Conservation (phyloP, 495 filamentous ascomycete species). For the Astrothelium subdiscretum region DNA sequence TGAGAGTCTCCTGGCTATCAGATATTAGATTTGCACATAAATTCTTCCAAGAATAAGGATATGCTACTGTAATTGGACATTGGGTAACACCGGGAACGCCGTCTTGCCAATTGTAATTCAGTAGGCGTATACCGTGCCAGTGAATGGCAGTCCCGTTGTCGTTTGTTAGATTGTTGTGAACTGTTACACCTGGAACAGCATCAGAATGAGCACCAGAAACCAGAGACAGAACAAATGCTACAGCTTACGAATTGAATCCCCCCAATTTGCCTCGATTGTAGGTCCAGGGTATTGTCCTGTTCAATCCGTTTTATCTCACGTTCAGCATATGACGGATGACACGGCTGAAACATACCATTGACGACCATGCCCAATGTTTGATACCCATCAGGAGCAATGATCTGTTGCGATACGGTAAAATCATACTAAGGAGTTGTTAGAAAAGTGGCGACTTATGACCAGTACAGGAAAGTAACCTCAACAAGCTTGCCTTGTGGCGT, state of each 20-base stretch:
- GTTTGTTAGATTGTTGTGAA: constrained; percentile 19
- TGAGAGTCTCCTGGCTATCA: constrained; percentile 8
- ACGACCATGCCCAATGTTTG: constrained; percentile 14
- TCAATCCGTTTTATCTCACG: too few relatives aligned
- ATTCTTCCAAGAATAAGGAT: too few relatives aligned
- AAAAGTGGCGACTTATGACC: neutral
- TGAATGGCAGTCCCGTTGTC: constrained; percentile 25
- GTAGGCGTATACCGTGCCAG: constrained; percentile 25
- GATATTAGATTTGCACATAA: too few relatives aligned
- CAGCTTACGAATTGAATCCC: constrained; percentile 15
- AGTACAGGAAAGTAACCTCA: neutral
- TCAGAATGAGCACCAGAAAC: neutral
- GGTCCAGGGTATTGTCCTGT: constrained; percentile 14
- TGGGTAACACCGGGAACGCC: constrained; percentile 25
- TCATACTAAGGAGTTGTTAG: constrained; percentile 12
- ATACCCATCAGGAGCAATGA: constrained; percentile 27
- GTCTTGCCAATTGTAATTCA: constrained; percentile 19
- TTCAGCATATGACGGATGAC: too few relatives aligned
- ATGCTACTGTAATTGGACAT: constrained; percentile 24
- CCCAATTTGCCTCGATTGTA: constrained; percentile 32
- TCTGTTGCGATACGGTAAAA: constrained; percentile 19
- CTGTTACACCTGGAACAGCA: constrained; percentile 25
- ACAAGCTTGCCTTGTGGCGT: neutral
- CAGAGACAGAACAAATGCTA: neutral
- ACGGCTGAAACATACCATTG: too few relatives aligned